Evolutionary conservation across 2,329 filamentous ascomycete species (phyloP).

Genomic region (Trichoderma sp.): DNA sequence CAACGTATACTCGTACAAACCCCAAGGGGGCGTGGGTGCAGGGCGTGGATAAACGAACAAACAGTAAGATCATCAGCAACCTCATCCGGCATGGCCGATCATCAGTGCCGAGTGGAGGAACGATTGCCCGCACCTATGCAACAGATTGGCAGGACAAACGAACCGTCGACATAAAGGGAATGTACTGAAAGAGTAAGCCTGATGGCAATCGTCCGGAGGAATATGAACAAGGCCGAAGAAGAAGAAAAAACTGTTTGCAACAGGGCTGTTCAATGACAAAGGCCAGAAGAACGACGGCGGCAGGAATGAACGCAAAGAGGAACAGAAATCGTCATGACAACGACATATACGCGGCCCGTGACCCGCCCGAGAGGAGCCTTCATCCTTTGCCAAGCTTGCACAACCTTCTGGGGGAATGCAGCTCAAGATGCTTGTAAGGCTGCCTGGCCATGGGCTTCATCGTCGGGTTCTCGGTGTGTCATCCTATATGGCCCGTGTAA

Average conservation of each 20-base stretch:
- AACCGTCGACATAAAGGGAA: not conserved
- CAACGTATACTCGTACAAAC: not conserved
- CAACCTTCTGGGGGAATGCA: constrained; percentile 2
- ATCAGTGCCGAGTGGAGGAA: constrained; percentile 14
- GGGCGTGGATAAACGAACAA: constrained; percentile 3
- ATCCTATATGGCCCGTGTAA: not conserved
- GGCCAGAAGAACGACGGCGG: not conserved
- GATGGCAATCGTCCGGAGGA: not conserved
- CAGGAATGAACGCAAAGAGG: not conserved
- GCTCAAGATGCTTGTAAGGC: constrained; percentile 11
- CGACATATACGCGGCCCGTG: not conserved
- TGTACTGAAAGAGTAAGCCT: not conserved
- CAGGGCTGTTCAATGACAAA: not conserved
- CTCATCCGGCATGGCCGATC: constrained; percentile 17
- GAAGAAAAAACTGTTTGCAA: not conserved
- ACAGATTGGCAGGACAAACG: constrained; percentile 10
- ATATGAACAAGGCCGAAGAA: not conserved
- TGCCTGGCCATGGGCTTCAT: constrained; percentile 8
- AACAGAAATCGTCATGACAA: not conserved
- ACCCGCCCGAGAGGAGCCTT: not conserved
- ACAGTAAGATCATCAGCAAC: constrained; percentile 10
- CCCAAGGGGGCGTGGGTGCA: not conserved
- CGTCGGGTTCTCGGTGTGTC: not conserved
- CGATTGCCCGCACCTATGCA: not conserved
- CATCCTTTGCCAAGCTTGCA: constrained; percentile 16